phyloP scores from a whole-genome alignment of 148 eudicot genomes.

The Diospyros kaki region DNA sequence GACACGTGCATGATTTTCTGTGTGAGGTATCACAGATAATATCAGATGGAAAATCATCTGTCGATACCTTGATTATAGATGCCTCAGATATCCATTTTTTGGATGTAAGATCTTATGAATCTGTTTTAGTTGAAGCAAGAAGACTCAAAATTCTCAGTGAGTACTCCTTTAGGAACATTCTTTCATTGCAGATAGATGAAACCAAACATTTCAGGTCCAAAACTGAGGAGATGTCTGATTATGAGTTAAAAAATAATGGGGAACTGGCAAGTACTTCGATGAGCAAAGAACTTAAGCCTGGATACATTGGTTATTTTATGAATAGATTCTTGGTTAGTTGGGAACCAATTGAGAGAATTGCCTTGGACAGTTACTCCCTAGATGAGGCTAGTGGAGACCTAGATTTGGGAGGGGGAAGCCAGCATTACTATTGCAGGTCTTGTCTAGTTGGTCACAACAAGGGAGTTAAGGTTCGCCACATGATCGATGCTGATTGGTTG shows the following conservation, averaged over 20 bases:
- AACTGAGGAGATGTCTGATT: conserved; percentile 18
- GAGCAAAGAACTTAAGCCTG: conserved; percentile 36
- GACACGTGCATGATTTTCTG: conserved; percentile 14
- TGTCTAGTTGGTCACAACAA: conserved; percentile 30
- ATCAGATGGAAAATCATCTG: conserved; percentile 32
- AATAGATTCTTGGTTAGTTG: conserved; percentile 61
- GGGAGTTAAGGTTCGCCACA: conserved; percentile 56
- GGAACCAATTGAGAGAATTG: conserved; percentile 24
- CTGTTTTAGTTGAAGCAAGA: conserved; percentile 57
- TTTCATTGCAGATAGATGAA: conserved; percentile 54
- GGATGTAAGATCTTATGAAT: conserved; percentile 32
- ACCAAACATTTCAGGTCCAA: conserved; percentile 44
- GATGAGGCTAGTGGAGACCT: not conserved
- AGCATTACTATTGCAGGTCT: conserved; percentile 28
- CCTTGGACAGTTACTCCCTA: conserved; percentile 12
- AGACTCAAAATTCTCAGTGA: conserved; percentile 54
- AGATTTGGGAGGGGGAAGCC: conserved; percentile 9
- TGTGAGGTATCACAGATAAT: conserved; percentile 46
- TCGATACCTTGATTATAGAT: conserved; percentile 26
- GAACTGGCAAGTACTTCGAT: conserved; percentile 9
- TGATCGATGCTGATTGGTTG: conserved; percentile 90
- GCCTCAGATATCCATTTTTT: conserved; percentile 48
- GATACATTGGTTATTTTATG: conserved; percentile 67
- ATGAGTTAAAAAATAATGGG: conserved; percentile 18
- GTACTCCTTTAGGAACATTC: conserved; percentile 41